Evolutionary conservation across 31 red algal species (phyloP).

Genomic region (Odonthalia washingtoniensis): DNA sequence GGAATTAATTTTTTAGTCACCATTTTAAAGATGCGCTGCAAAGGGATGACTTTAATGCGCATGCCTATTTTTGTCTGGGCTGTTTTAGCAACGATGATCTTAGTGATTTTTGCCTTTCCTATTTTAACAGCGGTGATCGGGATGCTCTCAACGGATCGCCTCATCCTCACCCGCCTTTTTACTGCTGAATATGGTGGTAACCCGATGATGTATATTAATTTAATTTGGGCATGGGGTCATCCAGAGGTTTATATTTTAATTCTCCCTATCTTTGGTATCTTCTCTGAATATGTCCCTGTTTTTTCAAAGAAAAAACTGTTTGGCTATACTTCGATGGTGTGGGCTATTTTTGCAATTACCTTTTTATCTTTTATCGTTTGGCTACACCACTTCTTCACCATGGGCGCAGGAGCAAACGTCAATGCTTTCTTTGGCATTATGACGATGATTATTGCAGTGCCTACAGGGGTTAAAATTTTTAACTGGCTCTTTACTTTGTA

Average conservation of each 20-base stretch:
- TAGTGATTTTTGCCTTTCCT: conserved; percentile 8
- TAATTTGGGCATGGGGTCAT: conserved; percentile 2
- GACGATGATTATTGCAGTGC: conserved; percentile 39
- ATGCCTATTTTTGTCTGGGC: conserved; percentile 12
- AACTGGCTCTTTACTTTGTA: conserved; percentile 38
- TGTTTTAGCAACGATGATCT: background rate
- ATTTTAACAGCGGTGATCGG: background rate
- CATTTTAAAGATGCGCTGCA: conserved; percentile 8
- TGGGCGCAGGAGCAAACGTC: background rate
- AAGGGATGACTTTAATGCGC: background rate
- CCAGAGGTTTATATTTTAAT: conserved; percentile 1
- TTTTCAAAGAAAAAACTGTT: background rate
- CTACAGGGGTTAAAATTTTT: conserved; percentile 42
- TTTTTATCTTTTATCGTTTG: conserved; percentile 37
- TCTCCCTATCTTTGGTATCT: conserved; percentile 18
- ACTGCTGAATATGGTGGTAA: conserved; percentile 13
- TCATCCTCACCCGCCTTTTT: conserved; percentile 11
- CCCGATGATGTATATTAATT: conserved; percentile 8
- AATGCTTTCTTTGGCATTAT: conserved; percentile 1
- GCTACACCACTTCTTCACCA: conserved; percentile 40
- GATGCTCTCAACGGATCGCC: conserved; percentile 12
- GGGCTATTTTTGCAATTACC: background rate
- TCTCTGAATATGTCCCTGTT: conserved; percentile 30
- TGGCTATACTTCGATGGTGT: conserved; percentile 14
- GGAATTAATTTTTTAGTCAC: conserved; percentile 6